Base-by-base conservation (phyloP, 2,329 filamentous ascomycete species). In the Chaetoscypha palmicola region DNA sequence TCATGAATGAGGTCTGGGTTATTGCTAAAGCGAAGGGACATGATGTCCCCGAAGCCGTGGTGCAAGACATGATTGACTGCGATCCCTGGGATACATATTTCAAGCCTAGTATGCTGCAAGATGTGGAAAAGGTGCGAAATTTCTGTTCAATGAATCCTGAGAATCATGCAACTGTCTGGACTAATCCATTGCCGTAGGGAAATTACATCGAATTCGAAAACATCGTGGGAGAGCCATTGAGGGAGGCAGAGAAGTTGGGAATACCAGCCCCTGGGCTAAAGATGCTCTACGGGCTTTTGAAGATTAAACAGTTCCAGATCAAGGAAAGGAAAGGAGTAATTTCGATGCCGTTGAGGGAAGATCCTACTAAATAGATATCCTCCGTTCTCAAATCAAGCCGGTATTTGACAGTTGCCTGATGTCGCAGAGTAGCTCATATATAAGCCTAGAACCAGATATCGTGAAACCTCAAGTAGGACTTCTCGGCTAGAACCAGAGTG, bases 121-220 rank as follows among this genome's bases (percentile, higher is more conserved):
- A 76, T 51, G 74, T 71, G 69, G 70, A 73, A 51, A 61, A 64
- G 38, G 71, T 71, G 11, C 65, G 67, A 3, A 21, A 5, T n/a
- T n/a, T n/a, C n/a, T n/a, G n/a, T n/a, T n/a, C n/a, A n/a, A n/a
- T n/a, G n/a, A n/a, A n/a, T n/a, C n/a, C n/a, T n/a, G n/a, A n/a
- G n/a, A n/a, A n/a, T n/a, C n/a, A n/a, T n/a, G n/a, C n/a, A n/a
- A n/a, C n/a, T n/a, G n/a, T n/a, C n/a, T n/a, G n/a, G n/a, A n/a
- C n/a, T n/a, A n/a, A n/a, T n/a, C n/a, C n/a, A n/a, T n/a, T n/a
- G n/a, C n/a, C n/a, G 3, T 48, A 69, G 69, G 69, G 73, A 12
- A 77, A 76, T 52, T 72, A 68, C 41, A 70, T 76, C 66, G 73
- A 76, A 53, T 59, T 75, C 48, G 73, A 76, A 53, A 73, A 75